Base-by-base conservation (phyloP, 1,284 basidiomycete genomes). In the Anthracocystis walkeri region DNA sequence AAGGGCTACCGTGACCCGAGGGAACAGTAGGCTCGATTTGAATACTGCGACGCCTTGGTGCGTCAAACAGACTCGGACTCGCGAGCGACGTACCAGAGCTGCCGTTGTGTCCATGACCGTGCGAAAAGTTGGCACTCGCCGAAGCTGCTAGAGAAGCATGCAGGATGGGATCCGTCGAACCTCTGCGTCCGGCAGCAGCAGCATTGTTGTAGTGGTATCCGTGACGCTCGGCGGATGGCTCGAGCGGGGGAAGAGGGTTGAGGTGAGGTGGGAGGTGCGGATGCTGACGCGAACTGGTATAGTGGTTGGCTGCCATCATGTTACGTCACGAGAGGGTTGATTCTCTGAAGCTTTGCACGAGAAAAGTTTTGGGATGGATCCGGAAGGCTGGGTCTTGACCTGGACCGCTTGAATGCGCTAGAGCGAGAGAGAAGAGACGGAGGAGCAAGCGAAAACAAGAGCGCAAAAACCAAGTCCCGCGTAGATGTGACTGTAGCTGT, bases 151-250 rank as follows among this genome's bases (percentile, higher is more conserved):
- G 52, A 2, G 75, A 77, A 20, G 77, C 71, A 41, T 79, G 77
- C 18, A 79, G 62, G 48, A 75, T 65, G 44, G 77, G 77, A 49
- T 79, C 77, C 31, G 77, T 79, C 7, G 75, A 77, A 48, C 77
- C 77, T 33, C 77, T 49, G 23, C 65, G 69, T 4, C 55, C 59
- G 21, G 64, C 49, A 38, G 35, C 35, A 16, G 35, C 35, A 38
- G 35, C 35, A 38, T 14, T 38, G 46, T 69, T 53, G 44, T 59
- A 58, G 53, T 75, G 58, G 48, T 65, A 64, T 20, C 57, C 45
- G 42, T 71, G 74, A 31, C 68, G 65, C 35, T 78, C 72, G 11
- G 71, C 76, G 7, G 62, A 67, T 11, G 76, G 76, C 44, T 78
- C 76, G 53, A 78, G 65, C 7, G 76, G 73, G 16, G 73, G 69